phyloP scores from a whole-genome alignment of 192 early-diverging fungal genomes.

The Entophlyctis luteolus region DNA sequence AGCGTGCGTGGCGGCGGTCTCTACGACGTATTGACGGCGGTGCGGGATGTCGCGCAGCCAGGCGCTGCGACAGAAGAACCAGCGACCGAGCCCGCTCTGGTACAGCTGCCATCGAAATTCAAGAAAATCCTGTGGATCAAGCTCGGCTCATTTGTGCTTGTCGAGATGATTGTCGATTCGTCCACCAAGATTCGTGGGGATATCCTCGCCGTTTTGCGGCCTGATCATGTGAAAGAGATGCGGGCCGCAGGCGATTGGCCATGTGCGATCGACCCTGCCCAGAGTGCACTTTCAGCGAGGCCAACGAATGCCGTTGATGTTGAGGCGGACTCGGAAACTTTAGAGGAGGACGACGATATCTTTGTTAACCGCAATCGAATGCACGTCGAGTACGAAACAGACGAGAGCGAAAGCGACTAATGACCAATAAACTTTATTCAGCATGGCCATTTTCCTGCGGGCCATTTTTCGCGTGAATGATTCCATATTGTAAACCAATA shows the following conservation, averaged over 20 bases:
- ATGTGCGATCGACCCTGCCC: not conserved
- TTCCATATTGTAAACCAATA: constrained; percentile 33
- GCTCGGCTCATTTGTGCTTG: not conserved
- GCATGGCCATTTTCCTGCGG: not conserved
- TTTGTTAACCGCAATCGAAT: constrained; percentile 19
- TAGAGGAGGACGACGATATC: not conserved
- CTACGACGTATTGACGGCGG: not conserved
- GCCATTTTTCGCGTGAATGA: not conserved
- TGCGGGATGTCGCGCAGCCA: not conserved
- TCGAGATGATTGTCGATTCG: not conserved
- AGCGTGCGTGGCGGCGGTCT: constrained; percentile 4
- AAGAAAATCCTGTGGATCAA: constrained; percentile 6
- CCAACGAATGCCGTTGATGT: not conserved
- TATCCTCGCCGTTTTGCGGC: not conserved
- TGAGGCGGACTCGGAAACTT: not conserved
- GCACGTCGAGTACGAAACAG: constrained; percentile 11
- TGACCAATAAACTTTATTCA: too few species aligned
- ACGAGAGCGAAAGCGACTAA: not conserved
- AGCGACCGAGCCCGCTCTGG: not conserved
- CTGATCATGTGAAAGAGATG: constrained; percentile 3
- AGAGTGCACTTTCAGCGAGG: not conserved
- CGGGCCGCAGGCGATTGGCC: not conserved
- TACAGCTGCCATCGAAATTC: constrained; percentile 13
- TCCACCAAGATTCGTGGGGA: constrained; percentile 12
- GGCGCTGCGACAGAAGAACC: not conserved